These are phyloP conservation scores for Dillenia suffruticosa DNA, from an alignment of 164 flowering plant genomes.

Conservation along the genomic window DNA sequence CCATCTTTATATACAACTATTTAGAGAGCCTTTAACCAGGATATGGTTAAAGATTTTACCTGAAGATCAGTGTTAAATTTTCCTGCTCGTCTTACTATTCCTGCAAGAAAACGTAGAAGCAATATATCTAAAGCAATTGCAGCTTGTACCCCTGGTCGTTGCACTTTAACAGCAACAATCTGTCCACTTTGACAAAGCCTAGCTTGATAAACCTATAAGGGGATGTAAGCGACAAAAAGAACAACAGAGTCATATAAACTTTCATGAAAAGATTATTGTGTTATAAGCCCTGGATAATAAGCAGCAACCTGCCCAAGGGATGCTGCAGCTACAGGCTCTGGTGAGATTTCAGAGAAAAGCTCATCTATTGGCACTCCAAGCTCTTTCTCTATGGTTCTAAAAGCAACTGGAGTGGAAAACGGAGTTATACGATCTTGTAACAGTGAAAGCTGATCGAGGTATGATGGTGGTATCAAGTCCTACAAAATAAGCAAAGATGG, in stretches of 20 bases:
- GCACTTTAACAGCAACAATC: constrained; percentile 96
- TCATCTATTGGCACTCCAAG: constrained; percentile 66
- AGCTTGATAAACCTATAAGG: constrained; percentile 78
- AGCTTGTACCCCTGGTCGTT: constrained; percentile 96
- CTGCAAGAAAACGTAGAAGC: constrained; percentile 72
- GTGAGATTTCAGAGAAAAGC: constrained; percentile 82
- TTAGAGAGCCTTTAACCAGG: neutral
- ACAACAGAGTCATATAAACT: too few relatives aligned
- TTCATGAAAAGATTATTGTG: too few relatives aligned
- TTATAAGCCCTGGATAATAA: constrained; percentile 2
- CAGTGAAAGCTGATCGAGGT: constrained; percentile 81
- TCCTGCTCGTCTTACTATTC: constrained; percentile 51
- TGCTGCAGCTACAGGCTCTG: constrained; percentile 94
- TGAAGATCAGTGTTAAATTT: constrained; percentile 93
- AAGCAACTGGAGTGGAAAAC: constrained; percentile 79
- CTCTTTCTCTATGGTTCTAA: constrained; percentile 74
- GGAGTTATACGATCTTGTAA: constrained; percentile 94
- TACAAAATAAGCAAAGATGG: constrained; percentile 19
- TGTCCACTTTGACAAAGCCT: constrained; percentile 62
- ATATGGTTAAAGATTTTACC: constrained; percentile 30
- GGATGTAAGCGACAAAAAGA: constrained; percentile 4
- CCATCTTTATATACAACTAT: neutral
- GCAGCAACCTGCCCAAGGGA: constrained; percentile 90
- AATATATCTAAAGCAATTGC: constrained; percentile 87
- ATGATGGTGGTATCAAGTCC: constrained; percentile 93